Evolutionary conservation across 2,329 filamentous ascomycete genomes (phyloP), one percentile per base, ranked within the genome.

Genomic region (Graphilbum fragrans): DNA sequence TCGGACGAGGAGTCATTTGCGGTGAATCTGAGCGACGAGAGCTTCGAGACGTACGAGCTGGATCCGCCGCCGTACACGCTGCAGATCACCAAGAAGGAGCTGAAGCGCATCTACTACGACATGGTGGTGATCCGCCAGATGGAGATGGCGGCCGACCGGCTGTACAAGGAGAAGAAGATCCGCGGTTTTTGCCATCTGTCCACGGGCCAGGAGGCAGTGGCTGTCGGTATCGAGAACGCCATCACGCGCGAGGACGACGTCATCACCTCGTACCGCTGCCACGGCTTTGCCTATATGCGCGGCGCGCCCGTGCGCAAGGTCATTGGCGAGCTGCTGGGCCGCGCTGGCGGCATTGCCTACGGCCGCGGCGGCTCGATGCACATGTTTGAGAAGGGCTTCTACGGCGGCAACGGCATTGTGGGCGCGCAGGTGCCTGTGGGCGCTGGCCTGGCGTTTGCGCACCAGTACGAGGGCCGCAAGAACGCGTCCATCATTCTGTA

Each of bases 141-240:
- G 92, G 92, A 98, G 70, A 94, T 98, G 90, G 88, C 90, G 52
- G 87, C 92, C 69, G 92, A 98, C 63, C 80, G 90, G 62, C 74
- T 98, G 58, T 98, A 98, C 85, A 98, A 98, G 75, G 92, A 96
- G 74, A 98, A 98, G 82, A 96, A 98, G 77, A 96, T 98, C 57
- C 85, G 92, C 57, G 92, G 92, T 70, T 98, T 98, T 83, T 98
- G 92, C 72, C 92, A 98, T 70, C 69, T 98, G 66, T 96, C 92
- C 45, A 94, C 84, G 45, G 92, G 92, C 49, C 92, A 98, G 69
- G 92, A 98, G 75, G 92, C 92, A 51, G 92, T 98, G 52, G 87
- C 92, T 45, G 81, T 88, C 54, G 92, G 92, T 61, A 96, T 98
- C 58, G 92, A 98, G 70, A 86, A 94, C 63, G 88, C 88, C 52